Evolutionary conservation across 768 basidiomycete genomes (phyloP).

Genomic region (Heimioporus sp.): DNA sequence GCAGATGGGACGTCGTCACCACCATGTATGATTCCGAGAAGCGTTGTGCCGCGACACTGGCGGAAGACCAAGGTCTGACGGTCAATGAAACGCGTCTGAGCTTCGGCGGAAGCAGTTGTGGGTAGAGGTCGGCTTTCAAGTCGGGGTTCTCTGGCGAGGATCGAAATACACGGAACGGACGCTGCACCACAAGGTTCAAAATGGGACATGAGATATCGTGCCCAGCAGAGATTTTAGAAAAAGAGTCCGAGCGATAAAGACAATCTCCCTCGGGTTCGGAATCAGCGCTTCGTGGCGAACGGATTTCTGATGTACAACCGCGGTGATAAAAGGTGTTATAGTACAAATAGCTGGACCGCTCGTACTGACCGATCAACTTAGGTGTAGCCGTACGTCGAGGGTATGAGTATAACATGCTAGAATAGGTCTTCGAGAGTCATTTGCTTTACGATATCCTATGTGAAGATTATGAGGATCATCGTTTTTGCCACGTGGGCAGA

Average conservation of each 20-base stretch:
- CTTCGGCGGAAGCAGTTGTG: not conserved
- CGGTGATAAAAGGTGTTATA: slow-evolving; percentile 13
- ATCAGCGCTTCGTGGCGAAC: slow-evolving; percentile 3
- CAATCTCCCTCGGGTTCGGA: slow-evolving; percentile 1
- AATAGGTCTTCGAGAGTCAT: slow-evolving; percentile 97
- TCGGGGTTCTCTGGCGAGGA: too few species aligned
- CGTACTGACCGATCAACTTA: slow-evolving; percentile 6
- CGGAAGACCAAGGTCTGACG: not conserved
- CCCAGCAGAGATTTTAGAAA: too few species aligned
- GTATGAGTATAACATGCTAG: slow-evolving; percentile 35
- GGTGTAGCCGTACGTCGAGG: slow-evolving; percentile 13
- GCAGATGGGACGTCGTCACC: too few species aligned
- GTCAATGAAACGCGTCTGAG: not conserved
- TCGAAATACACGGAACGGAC: too few species aligned
- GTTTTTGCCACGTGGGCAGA: not conserved
- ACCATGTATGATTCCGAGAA: not conserved
- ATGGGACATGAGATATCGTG: too few species aligned
- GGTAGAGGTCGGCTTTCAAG: not conserved
- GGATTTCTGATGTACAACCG: slow-evolving; percentile 17
- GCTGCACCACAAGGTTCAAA: too few species aligned
- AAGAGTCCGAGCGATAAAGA: not conserved
- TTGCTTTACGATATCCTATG: slow-evolving; percentile 95
- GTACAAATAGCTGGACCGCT: slow-evolving; percentile 21
- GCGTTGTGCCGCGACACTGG: too few species aligned
- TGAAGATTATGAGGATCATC: slow-evolving; percentile 8